phyloP scores from a whole-genome alignment of 2,329 filamentous ascomycete genomes.

The Helotiales sp. region DNA sequence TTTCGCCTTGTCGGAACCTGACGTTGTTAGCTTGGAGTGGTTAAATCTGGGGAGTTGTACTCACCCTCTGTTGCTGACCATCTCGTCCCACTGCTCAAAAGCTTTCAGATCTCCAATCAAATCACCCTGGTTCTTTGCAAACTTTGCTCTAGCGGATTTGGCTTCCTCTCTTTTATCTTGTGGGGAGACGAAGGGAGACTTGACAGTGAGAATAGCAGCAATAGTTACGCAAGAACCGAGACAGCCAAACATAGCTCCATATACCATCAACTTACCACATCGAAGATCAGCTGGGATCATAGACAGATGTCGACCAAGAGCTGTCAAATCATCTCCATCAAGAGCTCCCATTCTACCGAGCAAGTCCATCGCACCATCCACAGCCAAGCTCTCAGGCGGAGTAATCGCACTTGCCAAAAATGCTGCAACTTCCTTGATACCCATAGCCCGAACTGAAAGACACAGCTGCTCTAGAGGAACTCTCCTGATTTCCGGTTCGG shows the following conservation, averaged over 20 bases:
- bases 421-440: slow-evolving; percentile 76
- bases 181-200: slow-evolving; percentile 84
- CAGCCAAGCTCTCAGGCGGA: slow-evolving; percentile 82
- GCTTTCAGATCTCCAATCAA: slow-evolving; percentile 85
- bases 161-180: slow-evolving; percentile 82
- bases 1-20: slow-evolving; percentile 60
- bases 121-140: slow-evolving; percentile 81
- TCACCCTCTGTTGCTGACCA: slow-evolving; percentile 59
- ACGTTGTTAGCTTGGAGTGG: slow-evolving; percentile 22
- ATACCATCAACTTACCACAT: slow-evolving; percentile 93
- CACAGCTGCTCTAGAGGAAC: slow-evolving; percentile 95
- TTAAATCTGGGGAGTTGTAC: background rate
- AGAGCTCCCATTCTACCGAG: slow-evolving; percentile 87
- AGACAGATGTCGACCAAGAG: slow-evolving; percentile 88
- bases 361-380: slow-evolving; percentile 81
- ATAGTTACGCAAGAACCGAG: slow-evolving; percentile 88
- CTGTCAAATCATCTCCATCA: slow-evolving; percentile 84
- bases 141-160: slow-evolving; percentile 74
- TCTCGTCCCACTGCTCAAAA: slow-evolving; percentile 80
- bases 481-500: slow-evolving; percentile 90
- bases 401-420: slow-evolving; percentile 90
- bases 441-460: slow-evolving; percentile 94
- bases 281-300: slow-evolving; percentile 93
- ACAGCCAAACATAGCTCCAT: slow-evolving; percentile 91
- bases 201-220: slow-evolving; percentile 87